phyloP scores from a whole-genome alignment of 441 rosid species.

The Iberis amara region DNA sequence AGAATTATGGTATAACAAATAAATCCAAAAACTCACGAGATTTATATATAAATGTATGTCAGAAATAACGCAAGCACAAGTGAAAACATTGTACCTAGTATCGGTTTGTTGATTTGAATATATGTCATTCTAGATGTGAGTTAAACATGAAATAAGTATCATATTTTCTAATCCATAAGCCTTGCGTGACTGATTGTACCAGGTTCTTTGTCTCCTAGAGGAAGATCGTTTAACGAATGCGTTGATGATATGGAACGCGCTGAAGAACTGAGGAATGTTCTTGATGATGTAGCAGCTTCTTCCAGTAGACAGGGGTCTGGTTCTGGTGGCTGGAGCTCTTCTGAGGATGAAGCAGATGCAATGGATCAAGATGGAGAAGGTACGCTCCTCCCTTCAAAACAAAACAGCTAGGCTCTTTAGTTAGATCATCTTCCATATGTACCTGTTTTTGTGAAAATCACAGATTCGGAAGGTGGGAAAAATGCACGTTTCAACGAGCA shows the following conservation, averaged over 20 bases:
- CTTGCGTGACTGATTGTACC: conserved; percentile 17
- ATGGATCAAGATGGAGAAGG: conserved; percentile 73
- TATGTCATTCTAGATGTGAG: too few relatives aligned
- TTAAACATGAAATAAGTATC: too few relatives aligned
- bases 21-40: too few relatives aligned
- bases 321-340: conserved; percentile 73
- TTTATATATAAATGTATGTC: too few relatives aligned
- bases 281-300: conserved; percentile 57
- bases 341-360: conserved; percentile 72
- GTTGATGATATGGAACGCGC: conserved; percentile 50
- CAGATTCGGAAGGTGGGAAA: conserved; percentile 45
- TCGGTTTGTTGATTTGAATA: too few relatives aligned
- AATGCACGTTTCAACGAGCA: conserved; percentile 63
- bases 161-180: too few relatives aligned
- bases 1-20: background rate
- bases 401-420: conserved; percentile 1
- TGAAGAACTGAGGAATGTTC: conserved; percentile 47
- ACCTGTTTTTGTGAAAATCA: background rate
- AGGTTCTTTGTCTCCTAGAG: conserved; percentile 58
- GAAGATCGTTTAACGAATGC: conserved; percentile 45
- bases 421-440: conserved; percentile 1
- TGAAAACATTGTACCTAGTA: too few relatives aligned
- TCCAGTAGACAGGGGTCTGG: conserved; percentile 48
- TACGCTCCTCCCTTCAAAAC: conserved; percentile 19
- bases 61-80: too few relatives aligned